Conservation (phyloP, 73 alveolate genomes). For the Symbiodinium natans region DNA sequence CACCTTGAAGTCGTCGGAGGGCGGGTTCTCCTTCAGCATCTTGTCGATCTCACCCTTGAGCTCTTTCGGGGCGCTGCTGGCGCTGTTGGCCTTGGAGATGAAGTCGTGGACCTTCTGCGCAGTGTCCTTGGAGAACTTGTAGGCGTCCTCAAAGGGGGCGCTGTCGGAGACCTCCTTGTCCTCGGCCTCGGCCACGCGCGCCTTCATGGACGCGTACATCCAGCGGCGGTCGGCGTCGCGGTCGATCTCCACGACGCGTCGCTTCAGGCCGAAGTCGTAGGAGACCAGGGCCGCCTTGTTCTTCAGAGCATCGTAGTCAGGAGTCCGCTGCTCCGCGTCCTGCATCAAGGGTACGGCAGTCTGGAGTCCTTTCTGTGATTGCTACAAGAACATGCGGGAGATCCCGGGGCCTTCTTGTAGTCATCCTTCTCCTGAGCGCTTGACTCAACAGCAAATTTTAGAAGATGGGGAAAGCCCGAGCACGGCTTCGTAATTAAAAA, state of each 20-base stretch:
- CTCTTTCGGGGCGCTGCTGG: neutral
- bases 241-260: conserved; percentile 10
- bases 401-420: conserved; percentile 55
- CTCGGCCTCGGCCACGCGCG: conserved; percentile 25
- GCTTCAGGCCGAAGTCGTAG: conserved; percentile 38
- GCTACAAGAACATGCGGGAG: neutral
- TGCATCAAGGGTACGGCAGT: neutral
- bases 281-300: neutral
- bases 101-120: too few species aligned
- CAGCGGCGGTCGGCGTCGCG: conserved; percentile 76
- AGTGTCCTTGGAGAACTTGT: too few species aligned
- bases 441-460: too few species aligned
- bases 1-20: neutral
- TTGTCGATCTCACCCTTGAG: neutral
- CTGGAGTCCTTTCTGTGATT: neutral
- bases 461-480: neutral
- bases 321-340: conserved; percentile 10
- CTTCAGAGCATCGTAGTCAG: conserved; percentile 43
- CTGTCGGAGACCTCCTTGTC: conserved; percentile 17
- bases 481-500: too few species aligned
- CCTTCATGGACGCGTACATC: too few species aligned
- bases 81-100: neutral
- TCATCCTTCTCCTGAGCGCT: conserved; percentile 1
- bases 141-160: conserved; percentile 3
- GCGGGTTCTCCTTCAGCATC: neutral